Evolutionary conservation across 176 grass and related monocot genomes (phyloP).

Genomic region (Eragrostis nindensis): DNA sequence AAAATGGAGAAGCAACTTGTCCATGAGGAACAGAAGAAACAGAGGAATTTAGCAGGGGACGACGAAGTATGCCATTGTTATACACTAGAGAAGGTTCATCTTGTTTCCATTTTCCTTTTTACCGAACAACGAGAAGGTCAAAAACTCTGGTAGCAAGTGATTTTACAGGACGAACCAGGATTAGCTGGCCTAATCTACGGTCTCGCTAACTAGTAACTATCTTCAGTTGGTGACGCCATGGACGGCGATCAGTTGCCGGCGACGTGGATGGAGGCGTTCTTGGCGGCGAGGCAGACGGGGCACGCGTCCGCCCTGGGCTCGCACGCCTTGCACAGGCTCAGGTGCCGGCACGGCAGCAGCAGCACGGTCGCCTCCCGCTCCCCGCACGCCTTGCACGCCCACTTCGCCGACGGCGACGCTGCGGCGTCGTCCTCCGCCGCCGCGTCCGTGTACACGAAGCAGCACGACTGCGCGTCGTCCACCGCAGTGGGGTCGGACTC

Average conservation of each 20-base stretch:
- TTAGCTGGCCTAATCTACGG: too few species aligned
- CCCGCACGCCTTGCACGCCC: slow-evolving; percentile 53
- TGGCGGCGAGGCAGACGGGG: slow-evolving; percentile 50
- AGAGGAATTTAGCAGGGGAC: too few species aligned
- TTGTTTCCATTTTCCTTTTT: too few species aligned
- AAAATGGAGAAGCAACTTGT: too few species aligned
- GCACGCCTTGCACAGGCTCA: slow-evolving; percentile 63
- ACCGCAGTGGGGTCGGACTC: slow-evolving; percentile 33
- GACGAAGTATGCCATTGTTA: too few species aligned
- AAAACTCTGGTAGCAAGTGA: too few species aligned
- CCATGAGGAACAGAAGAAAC: too few species aligned
- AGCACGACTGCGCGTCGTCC: slow-evolving; percentile 42
- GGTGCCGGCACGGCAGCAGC: slow-evolving; percentile 70
- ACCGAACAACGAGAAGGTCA: too few species aligned
- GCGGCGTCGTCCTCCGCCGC: background rate
- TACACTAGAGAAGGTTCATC: too few species aligned
- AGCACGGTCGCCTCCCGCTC: slow-evolving; percentile 47
- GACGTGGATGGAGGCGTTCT: slow-evolving; percentile 53
- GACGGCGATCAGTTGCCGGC: background rate
- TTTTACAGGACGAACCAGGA: too few species aligned
- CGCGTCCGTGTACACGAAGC: background rate
- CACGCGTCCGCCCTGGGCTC: slow-evolving; percentile 32
- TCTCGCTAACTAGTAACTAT: too few species aligned
- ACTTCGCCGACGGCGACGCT: background rate
- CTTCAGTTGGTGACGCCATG: too few species aligned